Base-by-base conservation (phyloP, 2,329 filamentous ascomycete species). In the Aspergillus phoenicis region DNA sequence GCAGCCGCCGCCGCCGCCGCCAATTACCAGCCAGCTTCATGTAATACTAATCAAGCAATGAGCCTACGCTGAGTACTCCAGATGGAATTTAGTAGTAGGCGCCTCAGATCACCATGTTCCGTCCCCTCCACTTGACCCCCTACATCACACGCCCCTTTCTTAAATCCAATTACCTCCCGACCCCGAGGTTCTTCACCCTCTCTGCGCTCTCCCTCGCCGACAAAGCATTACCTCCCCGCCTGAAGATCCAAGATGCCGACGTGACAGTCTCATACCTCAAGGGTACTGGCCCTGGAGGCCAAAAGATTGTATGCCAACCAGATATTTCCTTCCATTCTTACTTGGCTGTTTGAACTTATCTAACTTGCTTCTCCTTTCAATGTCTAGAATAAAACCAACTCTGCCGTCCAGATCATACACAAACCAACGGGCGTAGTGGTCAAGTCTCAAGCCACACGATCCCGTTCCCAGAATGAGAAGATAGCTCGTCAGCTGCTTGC, bases 401-500 rank as follows among this genome's bases (percentile, higher is more conserved):
- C 91, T 0, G 94, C 94, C 39, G 94, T 97, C 2, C 95, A 99
- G 75, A 83, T 99, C 38, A 95, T 89, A 68, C 95, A 99, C 76
- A 80, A 90, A 15, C 92, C 94, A 5, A 96, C 93, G 0, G 94
- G 94, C 63, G 87, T 97, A 57, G 93, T 98, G 13, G 86, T 99
- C 64, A 99, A 99, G 80, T 94, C 87, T 59, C 95, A 99, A 78
- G 92, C 89, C 20, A 98, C 95, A 8, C 88, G 95, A 52, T 96
- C 91, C 1, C 87, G 92, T 17, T 85, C 85, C 60, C 91, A 96
- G 77, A 99, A 99, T 75, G 87, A 93, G 64, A 93, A 90, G 75
- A 89, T 91, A 64, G 95, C 95, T 11, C 85, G 93, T 43, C 83
- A 87, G 66, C 81, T 96, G 45, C 83, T 97, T 30, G 91, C 90